These are phyloP conservation scores for Aaosphaeria pasadenensis DNA, from an alignment of 2,329 filamentous ascomycete species.

Conservation along the genomic window DNA sequence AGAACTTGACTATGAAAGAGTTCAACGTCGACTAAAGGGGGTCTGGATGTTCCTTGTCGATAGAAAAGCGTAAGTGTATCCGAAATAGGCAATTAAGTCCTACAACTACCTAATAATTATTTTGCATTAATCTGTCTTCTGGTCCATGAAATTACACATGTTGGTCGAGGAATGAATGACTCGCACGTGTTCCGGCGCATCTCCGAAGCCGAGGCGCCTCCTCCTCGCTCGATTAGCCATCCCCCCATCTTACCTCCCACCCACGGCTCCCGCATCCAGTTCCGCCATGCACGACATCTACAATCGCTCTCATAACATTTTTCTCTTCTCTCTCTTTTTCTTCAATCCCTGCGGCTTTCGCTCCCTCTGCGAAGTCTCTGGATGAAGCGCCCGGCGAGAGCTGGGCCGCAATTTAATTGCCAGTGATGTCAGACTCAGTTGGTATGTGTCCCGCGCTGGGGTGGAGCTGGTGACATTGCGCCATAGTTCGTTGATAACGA, in stretches of 20 bases:
- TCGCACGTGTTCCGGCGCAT: no score
- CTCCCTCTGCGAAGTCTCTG: slow-evolving; percentile 7
- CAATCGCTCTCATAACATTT: slow-evolving; percentile 2
- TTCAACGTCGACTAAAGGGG: no score
- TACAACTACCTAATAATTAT: no score
- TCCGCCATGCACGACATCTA: slow-evolving; percentile 22
- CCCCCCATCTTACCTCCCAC: not conserved
- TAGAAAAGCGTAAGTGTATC: no score
- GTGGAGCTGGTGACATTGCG: not conserved
- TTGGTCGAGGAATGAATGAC: no score
- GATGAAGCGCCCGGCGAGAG: slow-evolving; percentile 12
- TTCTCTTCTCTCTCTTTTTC: slow-evolving; percentile 1
- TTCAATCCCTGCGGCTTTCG: not conserved
- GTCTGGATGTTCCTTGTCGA: no score
- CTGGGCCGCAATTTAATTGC: slow-evolving; percentile 19
- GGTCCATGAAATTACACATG: no score
- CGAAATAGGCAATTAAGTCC: no score
- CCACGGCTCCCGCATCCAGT: slow-evolving; percentile 10
- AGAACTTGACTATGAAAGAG: no score
- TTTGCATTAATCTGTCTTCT: no score
- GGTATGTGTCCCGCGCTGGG: slow-evolving; percentile 26
- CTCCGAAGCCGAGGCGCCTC: no score
- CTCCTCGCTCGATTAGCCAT: no score
- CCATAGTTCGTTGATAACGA: not conserved
- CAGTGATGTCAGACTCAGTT: slow-evolving; percentile 40